Percentiles rank a stretch among this genome's conserved stretches.
phyloP scores from a whole-genome alignment of 768 basidiomycete species.

The Neoboletus subvelutipes region DNA sequence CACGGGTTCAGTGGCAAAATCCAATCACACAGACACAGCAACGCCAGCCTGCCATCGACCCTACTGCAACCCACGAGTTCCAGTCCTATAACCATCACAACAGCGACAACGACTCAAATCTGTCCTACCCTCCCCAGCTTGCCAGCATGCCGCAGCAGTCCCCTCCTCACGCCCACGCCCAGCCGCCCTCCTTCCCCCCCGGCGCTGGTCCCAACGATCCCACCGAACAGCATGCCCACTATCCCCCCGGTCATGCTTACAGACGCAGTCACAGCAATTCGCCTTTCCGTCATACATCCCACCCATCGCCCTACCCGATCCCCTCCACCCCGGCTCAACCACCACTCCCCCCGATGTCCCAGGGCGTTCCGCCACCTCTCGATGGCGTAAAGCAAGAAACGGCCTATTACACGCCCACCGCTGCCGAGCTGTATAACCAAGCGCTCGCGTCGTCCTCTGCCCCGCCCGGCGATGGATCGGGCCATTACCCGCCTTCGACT shows the following conservation, averaged over 20 bases:
- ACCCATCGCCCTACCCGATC: slow-evolving; percentile 41
- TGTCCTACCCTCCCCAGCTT: slow-evolving; percentile 28
- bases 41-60: slow-evolving; percentile 33
- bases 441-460: slow-evolving; percentile 37
- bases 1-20: slow-evolving; percentile 36
- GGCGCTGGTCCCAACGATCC: slow-evolving; percentile 37
- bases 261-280: slow-evolving; percentile 33
- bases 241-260: slow-evolving; percentile 34
- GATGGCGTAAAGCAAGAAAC: slow-evolving; percentile 42
- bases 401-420: slow-evolving; percentile 48
- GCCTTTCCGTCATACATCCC: slow-evolving; percentile 39
- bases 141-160: slow-evolving; percentile 34
- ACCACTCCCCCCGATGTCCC: slow-evolving; percentile 29
- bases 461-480: slow-evolving; percentile 20
- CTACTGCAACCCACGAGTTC: slow-evolving; percentile 36
- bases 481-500: slow-evolving; percentile 32
- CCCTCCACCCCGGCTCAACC: slow-evolving; percentile 31
- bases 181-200: slow-evolving; percentile 36
- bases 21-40: slow-evolving; percentile 35
- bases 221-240: slow-evolving; percentile 35
- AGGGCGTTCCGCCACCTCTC: slow-evolving; percentile 15
- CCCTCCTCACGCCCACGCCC: slow-evolving; percentile 32
- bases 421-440: slow-evolving; percentile 56
- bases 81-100: slow-evolving; percentile 32
- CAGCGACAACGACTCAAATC: slow-evolving; percentile 22